Percentiles rank a stretch among this genome's conserved stretches.
phyloP scores from a whole-genome alignment of 371 early-diverging fungal species.

The Choanephora cucurbitarum region DNA sequence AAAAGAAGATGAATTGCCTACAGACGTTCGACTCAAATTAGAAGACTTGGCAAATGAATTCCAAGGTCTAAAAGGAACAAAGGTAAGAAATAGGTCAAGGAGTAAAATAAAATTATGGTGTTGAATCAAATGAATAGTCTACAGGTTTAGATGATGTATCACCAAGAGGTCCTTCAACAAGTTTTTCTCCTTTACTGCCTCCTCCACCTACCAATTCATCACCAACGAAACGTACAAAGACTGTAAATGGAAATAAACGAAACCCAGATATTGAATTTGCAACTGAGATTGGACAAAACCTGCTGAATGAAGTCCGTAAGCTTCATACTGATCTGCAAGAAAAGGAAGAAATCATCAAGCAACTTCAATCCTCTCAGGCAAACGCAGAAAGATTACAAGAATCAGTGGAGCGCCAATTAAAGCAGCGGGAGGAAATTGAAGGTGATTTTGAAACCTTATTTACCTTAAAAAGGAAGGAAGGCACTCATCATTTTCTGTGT shows the following conservation, averaged over 20 bases:
- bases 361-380: slow-evolving; percentile 58
- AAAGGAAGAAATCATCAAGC: slow-evolving; percentile 65
- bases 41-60: slow-evolving; percentile 27
- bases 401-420: slow-evolving; percentile 19
- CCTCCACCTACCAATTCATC: slow-evolving; percentile 39
- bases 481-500: not conserved
- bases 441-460: slow-evolving; percentile 37
- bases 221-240: slow-evolving; percentile 43
- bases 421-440: slow-evolving; percentile 54
- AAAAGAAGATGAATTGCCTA: slow-evolving; percentile 17
- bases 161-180: not conserved
- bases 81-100: slow-evolving; percentile 1
- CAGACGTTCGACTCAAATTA: slow-evolving; percentile 14
- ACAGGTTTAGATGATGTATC: slow-evolving; percentile 3
- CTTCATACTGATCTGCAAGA: slow-evolving; percentile 52
- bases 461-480: not conserved
- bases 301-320: slow-evolving; percentile 52
- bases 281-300: slow-evolving; percentile 55
- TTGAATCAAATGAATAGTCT: slow-evolving; percentile 1
- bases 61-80: slow-evolving; percentile 17
- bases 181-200: slow-evolving; percentile 30
- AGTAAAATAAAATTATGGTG: not conserved
- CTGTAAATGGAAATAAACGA: slow-evolving; percentile 36
- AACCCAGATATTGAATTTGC: slow-evolving; percentile 61
- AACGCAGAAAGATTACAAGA: slow-evolving; percentile 64